Percentiles rank a stretch among this genome's conserved stretches.
Conservation (phyloP, 1,284 basidiomycete species). For the Rhodotorula sp. region DNA sequence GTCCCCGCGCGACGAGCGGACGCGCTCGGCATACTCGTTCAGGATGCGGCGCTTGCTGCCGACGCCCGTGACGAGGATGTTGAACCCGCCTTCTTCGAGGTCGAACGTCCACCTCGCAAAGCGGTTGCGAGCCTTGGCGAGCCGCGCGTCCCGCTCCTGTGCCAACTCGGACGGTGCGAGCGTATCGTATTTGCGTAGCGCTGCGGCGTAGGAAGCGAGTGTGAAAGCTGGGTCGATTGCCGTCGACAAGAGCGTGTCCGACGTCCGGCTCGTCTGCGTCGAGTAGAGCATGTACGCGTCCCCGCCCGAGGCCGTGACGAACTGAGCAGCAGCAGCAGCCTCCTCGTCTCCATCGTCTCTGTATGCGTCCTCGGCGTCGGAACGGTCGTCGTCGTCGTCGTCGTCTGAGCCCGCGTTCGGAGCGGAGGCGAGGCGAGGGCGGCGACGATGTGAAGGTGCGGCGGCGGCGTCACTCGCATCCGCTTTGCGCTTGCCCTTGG, state of each 20-base stretch:
- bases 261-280: constrained; percentile 65
- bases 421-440: background rate
- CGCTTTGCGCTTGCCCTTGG: constrained; percentile 28
- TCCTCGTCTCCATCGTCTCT: constrained; percentile 22
- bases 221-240: constrained; percentile 30
- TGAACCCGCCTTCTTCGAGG: constrained; percentile 70
- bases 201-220: constrained; percentile 68
- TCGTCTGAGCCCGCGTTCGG: background rate
- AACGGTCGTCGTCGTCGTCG: constrained; percentile 2
- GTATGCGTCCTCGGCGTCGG: constrained; percentile 26
- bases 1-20: constrained; percentile 55
- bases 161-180: constrained; percentile 54
- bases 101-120: constrained; percentile 68
- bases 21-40: constrained; percentile 65
- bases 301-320: constrained; percentile 55
- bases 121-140: constrained; percentile 51
- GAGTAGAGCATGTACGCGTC: constrained; percentile 77
- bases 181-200: constrained; percentile 57
- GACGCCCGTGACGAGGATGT: constrained; percentile 77
- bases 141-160: constrained; percentile 38
- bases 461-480: background rate
- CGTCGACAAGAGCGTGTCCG: constrained; percentile 52
- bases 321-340: constrained; percentile 29
- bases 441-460: background rate
- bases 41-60: constrained; percentile 76